Base-by-base conservation (phyloP, 2,329 filamentous ascomycete species). In the Pseudocercospora eumusae region DNA sequence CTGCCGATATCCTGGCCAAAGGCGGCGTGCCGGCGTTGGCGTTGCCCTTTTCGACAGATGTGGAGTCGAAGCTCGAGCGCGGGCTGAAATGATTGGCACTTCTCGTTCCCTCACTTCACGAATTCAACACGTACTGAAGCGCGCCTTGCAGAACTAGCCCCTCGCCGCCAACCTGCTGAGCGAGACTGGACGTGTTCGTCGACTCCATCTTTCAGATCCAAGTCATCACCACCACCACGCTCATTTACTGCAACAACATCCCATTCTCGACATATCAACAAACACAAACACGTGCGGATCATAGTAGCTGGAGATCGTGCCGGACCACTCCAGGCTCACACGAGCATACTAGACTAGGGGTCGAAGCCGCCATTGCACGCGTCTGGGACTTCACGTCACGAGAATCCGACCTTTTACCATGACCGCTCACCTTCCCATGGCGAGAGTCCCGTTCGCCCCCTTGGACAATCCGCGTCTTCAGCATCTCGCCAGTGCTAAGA, bases 361-460 rank as follows among this genome's bases (percentile, higher is more conserved):
- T 20, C 10, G 44, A 47, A n/a, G 18, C 44, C 44, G 44, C 44
- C 21, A 47, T 23, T 50, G 23, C 8, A 50, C 47, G 47, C 47
- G 47, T 50, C 23, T 23, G 28, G 21, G 8, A 59, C 57, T 40
- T 53, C 44, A 47, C 44, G 44, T 47, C 21, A 47, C 44, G 44
- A 47, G n/a, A 42, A 21, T 40, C 59, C 54, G 61, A 63, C 54
- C 62, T 61, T 58, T 58, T 58, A 64, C 61, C 59, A 64, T 62
- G 60, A 74, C 74, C 20, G 66, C 73, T 28, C 68, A 69, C 66
- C 66, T 64, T 10, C 69, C 73, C 52, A 67, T 74, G 67, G 69
- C 71, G 65, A 86, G 90, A 72, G 88, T 91, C 77, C 90, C 90
- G 5, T 92, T 93, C 75, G 90, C 87, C 73, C 88, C 88, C 54